These are phyloP conservation scores for Cornus kousa DNA, from an alignment of 148 eudicot species.

Conservation along the genomic window DNA sequence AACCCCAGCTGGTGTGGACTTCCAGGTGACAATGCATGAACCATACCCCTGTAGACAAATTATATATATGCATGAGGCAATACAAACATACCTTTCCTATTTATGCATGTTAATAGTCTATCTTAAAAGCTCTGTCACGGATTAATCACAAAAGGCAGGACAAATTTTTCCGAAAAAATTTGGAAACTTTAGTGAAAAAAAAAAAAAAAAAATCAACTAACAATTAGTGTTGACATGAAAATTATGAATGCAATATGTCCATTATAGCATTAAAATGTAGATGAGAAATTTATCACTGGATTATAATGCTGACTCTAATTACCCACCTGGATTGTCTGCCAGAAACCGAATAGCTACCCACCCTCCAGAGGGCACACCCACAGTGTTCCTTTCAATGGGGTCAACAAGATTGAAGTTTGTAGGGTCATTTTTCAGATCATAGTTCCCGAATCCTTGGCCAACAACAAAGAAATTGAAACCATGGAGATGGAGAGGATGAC, in stretches of 20 bases:
- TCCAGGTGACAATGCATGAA: constrained; percentile 44
- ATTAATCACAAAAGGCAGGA: too few relatives aligned
- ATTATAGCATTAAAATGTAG: neutral
- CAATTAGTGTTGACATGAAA: too few relatives aligned
- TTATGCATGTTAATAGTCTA: too few relatives aligned
- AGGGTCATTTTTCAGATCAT: constrained; percentile 24
- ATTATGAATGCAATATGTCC: neutral
- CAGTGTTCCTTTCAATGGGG: constrained; percentile 33
- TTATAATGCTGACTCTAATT: neutral
- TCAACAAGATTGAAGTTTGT: constrained; percentile 32
- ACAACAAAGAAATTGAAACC: constrained; percentile 35
- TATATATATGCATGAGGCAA: neutral
- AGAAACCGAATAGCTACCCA: constrained; percentile 37
- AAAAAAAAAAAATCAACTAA: too few relatives aligned
- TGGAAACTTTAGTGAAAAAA: too few relatives aligned
- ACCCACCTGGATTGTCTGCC: constrained; percentile 34
- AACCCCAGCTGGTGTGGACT: constrained; percentile 43
- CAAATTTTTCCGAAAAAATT: too few relatives aligned
- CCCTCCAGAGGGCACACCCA: constrained; percentile 39
- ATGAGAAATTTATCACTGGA: neutral
- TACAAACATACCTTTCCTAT: too few relatives aligned
- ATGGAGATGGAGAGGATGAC: constrained; percentile 35
- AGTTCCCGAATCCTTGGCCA: constrained; percentile 38
- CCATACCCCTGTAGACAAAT: constrained; percentile 28
- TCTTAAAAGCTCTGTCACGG: too few relatives aligned